These are phyloP conservation scores for Dictyostelium citrinum DNA, from an alignment of 78 protist genomes.

Conservation along the genomic window DNA sequence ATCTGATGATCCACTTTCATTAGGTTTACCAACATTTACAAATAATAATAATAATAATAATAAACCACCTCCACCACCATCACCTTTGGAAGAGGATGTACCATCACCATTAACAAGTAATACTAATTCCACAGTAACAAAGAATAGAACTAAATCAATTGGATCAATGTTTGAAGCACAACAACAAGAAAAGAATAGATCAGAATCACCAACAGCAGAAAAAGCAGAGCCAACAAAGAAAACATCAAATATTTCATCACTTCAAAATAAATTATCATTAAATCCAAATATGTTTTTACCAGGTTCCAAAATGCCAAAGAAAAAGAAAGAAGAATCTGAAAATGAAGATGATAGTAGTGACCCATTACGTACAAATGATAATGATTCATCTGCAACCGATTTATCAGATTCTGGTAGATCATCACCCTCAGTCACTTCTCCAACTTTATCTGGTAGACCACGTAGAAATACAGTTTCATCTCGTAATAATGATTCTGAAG, in stretches of 20 bases:
- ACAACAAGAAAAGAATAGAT: background rate
- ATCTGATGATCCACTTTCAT: background rate
- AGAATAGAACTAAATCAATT: constrained; percentile 9
- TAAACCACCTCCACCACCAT: constrained; percentile 24
- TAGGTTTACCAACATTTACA: constrained; percentile 17
- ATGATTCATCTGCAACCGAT: background rate
- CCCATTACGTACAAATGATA: constrained; percentile 14
- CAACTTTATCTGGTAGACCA: constrained; percentile 22
- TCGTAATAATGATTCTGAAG: background rate
- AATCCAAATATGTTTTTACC: constrained; percentile 74
- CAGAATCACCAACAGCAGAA: background rate
- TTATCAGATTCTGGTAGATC: background rate
- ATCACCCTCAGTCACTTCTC: background rate
- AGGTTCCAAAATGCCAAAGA: constrained; percentile 51
- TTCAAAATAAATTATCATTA: constrained; percentile 45
- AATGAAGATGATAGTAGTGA: background rate
- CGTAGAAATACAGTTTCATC: background rate
- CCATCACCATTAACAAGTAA: background rate
- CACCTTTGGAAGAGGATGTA: background rate
- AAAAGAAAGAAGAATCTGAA: constrained; percentile 49
- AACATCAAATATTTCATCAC: constrained; percentile 59
- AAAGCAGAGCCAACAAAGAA: background rate
- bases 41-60: background rate
- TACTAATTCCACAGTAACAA: background rate
- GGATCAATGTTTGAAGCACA: constrained; percentile 54